Percentiles rank a stretch among this genome's conserved stretches.
Conservation (phyloP, 1,139 yeast genomes). For the Keqinozyma sinolaborantium region DNA sequence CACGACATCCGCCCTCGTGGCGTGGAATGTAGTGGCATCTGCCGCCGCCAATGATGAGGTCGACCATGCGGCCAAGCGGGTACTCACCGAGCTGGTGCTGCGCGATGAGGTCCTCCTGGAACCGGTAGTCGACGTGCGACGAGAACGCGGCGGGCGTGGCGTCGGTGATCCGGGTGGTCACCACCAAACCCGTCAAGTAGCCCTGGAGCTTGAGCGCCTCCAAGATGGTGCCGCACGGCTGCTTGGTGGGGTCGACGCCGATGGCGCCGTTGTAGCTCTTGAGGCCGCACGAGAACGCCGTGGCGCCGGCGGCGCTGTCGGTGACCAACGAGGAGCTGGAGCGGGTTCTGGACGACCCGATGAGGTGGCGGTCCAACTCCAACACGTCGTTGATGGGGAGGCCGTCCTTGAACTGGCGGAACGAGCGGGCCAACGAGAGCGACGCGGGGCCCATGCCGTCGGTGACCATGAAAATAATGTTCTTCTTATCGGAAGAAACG, state of each 20-base stretch:
- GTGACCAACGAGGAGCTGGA: slow-evolving; percentile 72
- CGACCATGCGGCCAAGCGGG: slow-evolving; percentile 74
- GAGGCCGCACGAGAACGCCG: slow-evolving; percentile 78
- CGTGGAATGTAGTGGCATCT: slow-evolving; percentile 66
- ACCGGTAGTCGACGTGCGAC: slow-evolving; percentile 68
- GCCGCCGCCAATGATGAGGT: slow-evolving; percentile 87
- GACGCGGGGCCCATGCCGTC: slow-evolving; percentile 94
- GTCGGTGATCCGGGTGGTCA: slow-evolving; percentile 67
- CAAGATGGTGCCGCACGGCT: slow-evolving; percentile 77
- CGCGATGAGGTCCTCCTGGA: slow-evolving; percentile 80
- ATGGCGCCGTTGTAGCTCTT: slow-evolving; percentile 87
- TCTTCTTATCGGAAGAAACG: too few relatives aligned
- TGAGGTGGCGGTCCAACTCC: slow-evolving; percentile 59
- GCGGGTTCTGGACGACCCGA: slow-evolving; percentile 78
- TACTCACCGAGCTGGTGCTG: slow-evolving; percentile 78
- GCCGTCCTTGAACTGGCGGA: slow-evolving; percentile 54
- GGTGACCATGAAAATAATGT: slow-evolving; percentile 78
- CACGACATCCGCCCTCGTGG: slow-evolving; percentile 56
- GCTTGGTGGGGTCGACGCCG: slow-evolving; percentile 58
- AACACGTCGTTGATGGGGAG: slow-evolving; percentile 52
- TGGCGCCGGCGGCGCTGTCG: slow-evolving; percentile 93
- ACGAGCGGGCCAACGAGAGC: slow-evolving; percentile 68
- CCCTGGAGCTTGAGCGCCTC: slow-evolving; percentile 82
- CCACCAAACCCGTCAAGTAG: slow-evolving; percentile 79
- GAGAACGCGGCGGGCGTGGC: slow-evolving; percentile 92